A percentile compares a stretch with the other conserved stretches of the same genome.
phyloP scores from a whole-genome alignment of 208 protist species.

The Wallacemonas collosoma region DNA sequence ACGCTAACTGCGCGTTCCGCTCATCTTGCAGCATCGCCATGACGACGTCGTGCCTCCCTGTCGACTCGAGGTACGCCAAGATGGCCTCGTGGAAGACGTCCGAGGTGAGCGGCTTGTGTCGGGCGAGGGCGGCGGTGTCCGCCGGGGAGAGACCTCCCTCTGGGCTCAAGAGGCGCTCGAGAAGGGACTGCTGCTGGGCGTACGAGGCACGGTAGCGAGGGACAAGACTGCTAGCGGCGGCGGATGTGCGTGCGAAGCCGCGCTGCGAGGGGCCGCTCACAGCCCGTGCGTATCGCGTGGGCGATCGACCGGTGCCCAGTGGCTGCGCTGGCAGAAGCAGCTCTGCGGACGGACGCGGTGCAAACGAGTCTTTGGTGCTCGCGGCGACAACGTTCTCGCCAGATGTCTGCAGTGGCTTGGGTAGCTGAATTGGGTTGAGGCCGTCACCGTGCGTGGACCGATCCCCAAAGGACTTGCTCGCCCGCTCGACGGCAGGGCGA shows the following conservation, averaged over 20 bases:
- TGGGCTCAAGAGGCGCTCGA: slow-evolving; percentile 11
- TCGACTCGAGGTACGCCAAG: slow-evolving; percentile 45
- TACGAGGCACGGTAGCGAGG: slow-evolving; percentile 10
- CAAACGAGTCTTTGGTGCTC: neutral
- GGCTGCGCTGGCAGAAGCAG: neutral
- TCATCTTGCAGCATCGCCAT: slow-evolving; percentile 48
- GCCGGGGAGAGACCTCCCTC: slow-evolving; percentile 8
- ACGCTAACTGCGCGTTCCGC: slow-evolving; percentile 7
- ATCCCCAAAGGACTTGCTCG: neutral
- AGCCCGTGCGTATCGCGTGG: neutral
- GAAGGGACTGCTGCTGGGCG: slow-evolving; percentile 13
- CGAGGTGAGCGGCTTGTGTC: slow-evolving; percentile 10
- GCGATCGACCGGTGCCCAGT: neutral
- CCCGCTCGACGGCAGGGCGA: neutral
- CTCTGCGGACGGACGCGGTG: slow-evolving; percentile 3
- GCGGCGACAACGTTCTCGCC: neutral
- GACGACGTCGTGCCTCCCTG: slow-evolving; percentile 54
- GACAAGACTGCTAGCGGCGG: neutral
- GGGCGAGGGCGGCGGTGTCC: slow-evolving; percentile 7
- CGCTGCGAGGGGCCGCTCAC: neutral
- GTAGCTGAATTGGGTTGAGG: neutral
- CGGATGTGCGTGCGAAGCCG: neutral
- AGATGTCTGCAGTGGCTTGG: neutral
- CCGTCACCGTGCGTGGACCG: neutral
- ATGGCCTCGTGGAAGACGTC: slow-evolving; percentile 42